Base-by-base conservation (phyloP, 345 rosid species). In the Citrus trifoliata region DNA sequence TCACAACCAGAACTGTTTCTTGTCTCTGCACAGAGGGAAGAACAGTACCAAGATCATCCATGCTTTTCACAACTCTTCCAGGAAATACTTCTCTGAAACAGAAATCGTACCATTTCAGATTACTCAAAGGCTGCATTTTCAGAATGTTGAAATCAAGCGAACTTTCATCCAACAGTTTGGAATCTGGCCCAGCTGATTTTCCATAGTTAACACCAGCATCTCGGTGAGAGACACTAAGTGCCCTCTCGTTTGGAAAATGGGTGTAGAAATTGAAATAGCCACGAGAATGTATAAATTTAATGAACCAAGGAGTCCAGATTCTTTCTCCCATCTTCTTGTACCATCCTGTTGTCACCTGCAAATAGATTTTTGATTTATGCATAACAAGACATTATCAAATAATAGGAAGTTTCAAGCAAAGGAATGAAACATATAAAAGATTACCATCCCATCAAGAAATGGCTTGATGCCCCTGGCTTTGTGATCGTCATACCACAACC, bases 251-350 rank as follows among this genome's bases (percentile, higher is more conserved):
- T 48, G 75, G 82, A 78, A 96, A 88, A 79, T 87, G 88, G 38
- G 97, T 89, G 85, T 93, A 94, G 75, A 96, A 87, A 70, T 94
- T 96, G 71, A 94, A 96, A 86, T 96, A 94, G 73, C 98, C 93
- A 70, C 80, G 92, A 70, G 91, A 73, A 46, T 93, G 92, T 61
- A 92, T 76, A 76, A 96, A 96, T 79, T 96, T 94, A 21, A 96
- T 94, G 83, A 96, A 96, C 99, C 97, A 96, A 77, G 99, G 99
- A 46, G 98, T 96, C 99, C 98, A 96, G 70, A 96, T 94, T 80
- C 88, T 86, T 82, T 96, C 99, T 73, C 98, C 97, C 85, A 89
- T 69, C 90, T 64, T 89, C 83, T 92, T 96, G 85, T 96, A 94
- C 99, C 99, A 96, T 58, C 95, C 97, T 21, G 82, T 93, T 12